A percentile compares a stretch with the other conserved stretches of the same genome.
phyloP scores from a whole-genome alignment of 1,139 yeast species.

The Sugiyamaella pinicola region DNA sequence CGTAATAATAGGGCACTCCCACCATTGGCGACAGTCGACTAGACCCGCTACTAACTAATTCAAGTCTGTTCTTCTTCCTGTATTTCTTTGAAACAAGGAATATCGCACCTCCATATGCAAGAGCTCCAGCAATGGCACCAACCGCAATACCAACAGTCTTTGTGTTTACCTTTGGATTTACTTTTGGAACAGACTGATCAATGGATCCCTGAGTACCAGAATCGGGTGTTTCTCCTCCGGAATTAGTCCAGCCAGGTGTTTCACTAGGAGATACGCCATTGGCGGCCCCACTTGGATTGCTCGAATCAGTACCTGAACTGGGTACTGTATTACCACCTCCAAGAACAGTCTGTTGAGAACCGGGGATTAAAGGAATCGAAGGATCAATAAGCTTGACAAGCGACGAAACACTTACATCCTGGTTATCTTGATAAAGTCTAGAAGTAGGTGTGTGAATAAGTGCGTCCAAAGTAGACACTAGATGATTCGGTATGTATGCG shows the following conservation, averaged over 20 bases:
- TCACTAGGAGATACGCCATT: conserved; percentile 20
- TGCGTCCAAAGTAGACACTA: conserved; percentile 36
- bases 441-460: conserved; percentile 40
- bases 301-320: conserved; percentile 23
- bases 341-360: conserved; percentile 23
- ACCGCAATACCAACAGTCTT: conserved; percentile 45
- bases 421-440: conserved; percentile 40
- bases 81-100: conserved; percentile 40
- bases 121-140: conserved; percentile 45
- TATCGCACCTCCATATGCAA: conserved; percentile 42
- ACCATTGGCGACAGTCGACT: conserved; percentile 11
- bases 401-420: conserved; percentile 38
- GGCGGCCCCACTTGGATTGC: conserved; percentile 21
- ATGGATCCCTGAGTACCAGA: conserved; percentile 39
- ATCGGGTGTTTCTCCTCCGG: conserved; percentile 19
- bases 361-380: conserved; percentile 41
- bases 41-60: conserved; percentile 13
- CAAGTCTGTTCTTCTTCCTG: conserved; percentile 33
- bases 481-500: conserved; percentile 42
- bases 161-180: conserved; percentile 34
- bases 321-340: conserved; percentile 17
- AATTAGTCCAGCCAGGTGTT: conserved; percentile 6
- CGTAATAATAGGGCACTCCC: conserved; percentile 23
- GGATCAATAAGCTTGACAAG: conserved; percentile 47
- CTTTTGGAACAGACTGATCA: conserved; percentile 37